Percentiles rank a stretch among this genome's conserved stretches.
Conservation (phyloP, 139 green algal species). For the Gonium pectorale region DNA sequence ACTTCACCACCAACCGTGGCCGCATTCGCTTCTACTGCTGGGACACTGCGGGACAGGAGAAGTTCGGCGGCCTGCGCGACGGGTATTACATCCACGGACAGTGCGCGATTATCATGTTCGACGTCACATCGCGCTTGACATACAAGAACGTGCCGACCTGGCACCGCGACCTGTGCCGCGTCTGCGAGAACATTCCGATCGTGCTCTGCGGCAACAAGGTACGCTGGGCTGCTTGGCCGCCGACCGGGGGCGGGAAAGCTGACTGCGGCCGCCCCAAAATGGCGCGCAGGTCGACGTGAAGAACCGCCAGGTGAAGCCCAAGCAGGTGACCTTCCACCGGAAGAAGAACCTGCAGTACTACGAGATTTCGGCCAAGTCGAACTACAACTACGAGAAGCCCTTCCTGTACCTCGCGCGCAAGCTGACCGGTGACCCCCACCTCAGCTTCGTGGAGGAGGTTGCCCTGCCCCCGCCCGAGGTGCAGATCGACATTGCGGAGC, state of each 20-base stretch:
- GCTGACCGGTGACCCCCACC: constrained; percentile 93
- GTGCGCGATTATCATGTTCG: constrained; percentile 99
- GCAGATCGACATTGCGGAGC: constrained; percentile 88
- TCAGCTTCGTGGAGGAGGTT: constrained; percentile 96
- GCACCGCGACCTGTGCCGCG: constrained; percentile 97
- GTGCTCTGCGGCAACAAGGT: constrained; percentile 99
- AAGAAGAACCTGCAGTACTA: constrained; percentile 99
- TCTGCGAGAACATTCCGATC: constrained; percentile 99
- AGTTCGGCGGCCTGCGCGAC: constrained; percentile 98
- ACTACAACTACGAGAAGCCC: constrained; percentile 99
- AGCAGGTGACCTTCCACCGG: constrained; percentile 96
- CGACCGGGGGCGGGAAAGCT: neutral
- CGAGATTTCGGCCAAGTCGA: constrained; percentile 99
- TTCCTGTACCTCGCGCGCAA: constrained; percentile 99
- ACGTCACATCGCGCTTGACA: constrained; percentile 98
- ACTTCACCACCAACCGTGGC: constrained; percentile 99
- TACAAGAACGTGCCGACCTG: constrained; percentile 99
- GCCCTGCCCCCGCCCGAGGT: constrained; percentile 97
- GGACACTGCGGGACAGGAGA: constrained; percentile 99
- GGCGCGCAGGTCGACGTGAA: constrained; percentile 89
- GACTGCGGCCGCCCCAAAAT: constrained; percentile 17
- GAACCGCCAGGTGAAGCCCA: constrained; percentile 99
- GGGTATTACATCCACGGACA: constrained; percentile 99
- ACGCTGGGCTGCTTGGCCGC: neutral
- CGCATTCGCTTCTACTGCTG: constrained; percentile 99